A percentile compares a stretch with the other conserved stretches of the same genome.
phyloP scores from a whole-genome alignment of 768 basidiomycete species.

The Mycena galericulata region DNA sequence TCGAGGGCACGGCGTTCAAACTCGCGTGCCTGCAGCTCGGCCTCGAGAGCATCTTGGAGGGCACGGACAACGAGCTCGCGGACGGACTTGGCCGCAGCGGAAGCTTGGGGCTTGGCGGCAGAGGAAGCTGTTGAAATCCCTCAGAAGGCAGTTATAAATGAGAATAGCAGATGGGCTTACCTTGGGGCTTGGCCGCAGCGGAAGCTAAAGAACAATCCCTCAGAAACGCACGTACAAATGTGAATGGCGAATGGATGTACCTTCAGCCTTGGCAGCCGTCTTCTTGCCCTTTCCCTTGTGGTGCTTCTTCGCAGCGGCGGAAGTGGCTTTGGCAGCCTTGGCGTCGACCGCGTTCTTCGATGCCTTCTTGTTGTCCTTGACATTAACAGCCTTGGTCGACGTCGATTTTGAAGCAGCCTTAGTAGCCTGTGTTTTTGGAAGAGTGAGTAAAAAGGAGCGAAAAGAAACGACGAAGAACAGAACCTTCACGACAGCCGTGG shows the following conservation, averaged over 20 bases:
- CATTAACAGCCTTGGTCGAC: constrained; percentile 20
- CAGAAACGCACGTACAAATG: too few species aligned
- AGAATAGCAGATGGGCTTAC: not conserved
- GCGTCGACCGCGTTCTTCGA: constrained; percentile 16
- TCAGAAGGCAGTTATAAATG: not conserved
- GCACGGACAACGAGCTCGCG: not conserved
- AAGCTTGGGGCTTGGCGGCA: not conserved
- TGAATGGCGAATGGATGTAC: too few species aligned
- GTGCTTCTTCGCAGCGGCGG: not conserved
- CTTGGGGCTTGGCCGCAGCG: too few species aligned
- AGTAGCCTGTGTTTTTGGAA: too few species aligned
- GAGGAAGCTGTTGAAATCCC: not conserved
- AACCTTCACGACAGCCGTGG: too few species aligned
- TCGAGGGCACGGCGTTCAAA: not conserved
- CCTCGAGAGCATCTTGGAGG: constrained; percentile 11
- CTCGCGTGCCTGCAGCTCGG: constrained; percentile 9
- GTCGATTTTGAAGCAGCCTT: constrained; percentile 15
- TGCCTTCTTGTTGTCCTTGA: constrained; percentile 20
- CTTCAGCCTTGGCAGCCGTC: not conserved
- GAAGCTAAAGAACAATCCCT: too few species aligned
- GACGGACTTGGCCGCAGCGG: not conserved
- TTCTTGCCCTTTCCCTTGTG: not conserved
- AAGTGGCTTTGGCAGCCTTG: constrained; percentile 14
- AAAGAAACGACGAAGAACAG: too few species aligned
- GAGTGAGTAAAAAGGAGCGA: too few species aligned